Percentiles rank a stretch among this genome's conserved stretches.
Evolutionary conservation across 1,284 basidiomycete species (phyloP).

Genomic region (Apiotrichum sp.): DNA sequence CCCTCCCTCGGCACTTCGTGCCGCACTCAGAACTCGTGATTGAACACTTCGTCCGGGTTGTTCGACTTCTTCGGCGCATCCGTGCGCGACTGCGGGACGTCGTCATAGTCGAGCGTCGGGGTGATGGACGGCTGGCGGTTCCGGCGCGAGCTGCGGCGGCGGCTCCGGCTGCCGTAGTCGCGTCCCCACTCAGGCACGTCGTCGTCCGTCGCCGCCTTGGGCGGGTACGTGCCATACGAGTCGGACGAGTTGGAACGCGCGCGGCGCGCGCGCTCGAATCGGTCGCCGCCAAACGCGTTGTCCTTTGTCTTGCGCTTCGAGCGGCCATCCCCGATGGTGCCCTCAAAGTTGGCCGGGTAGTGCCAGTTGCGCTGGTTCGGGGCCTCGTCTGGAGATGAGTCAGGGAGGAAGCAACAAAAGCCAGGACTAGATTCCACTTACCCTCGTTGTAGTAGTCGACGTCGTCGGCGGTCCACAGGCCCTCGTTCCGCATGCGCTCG

Average conservation of each 20-base stretch:
- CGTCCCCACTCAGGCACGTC: constrained; percentile 49
- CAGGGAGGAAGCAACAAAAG: too few relatives aligned
- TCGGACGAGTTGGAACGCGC: constrained; percentile 10
- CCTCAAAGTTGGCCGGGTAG: constrained; percentile 49
- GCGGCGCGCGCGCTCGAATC: constrained; percentile 33
- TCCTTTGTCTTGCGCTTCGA: constrained; percentile 19
- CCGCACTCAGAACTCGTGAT: constrained; percentile 31
- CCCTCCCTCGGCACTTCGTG: too few relatives aligned
- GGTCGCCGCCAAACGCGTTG: constrained; percentile 20
- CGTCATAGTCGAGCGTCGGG: background rate
- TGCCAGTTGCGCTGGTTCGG: constrained; percentile 47
- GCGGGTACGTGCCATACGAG: constrained; percentile 26
- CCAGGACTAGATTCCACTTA: background rate
- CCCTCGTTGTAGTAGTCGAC: constrained; percentile 41
- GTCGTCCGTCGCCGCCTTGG: constrained; percentile 34
- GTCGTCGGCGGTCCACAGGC: constrained; percentile 41
- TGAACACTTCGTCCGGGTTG: constrained; percentile 28
- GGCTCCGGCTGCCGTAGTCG: constrained; percentile 41
- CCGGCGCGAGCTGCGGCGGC: constrained; percentile 16
- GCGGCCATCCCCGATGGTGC: constrained; percentile 32
- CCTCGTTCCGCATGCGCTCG: constrained; percentile 29
- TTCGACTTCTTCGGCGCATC: background rate
- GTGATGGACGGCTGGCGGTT: background rate
- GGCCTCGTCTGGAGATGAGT: constrained; percentile 29
- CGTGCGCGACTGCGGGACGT: background rate